A percentile compares a stretch with the other conserved stretches of the same genome.
Evolutionary conservation across 1,284 basidiomycete species (phyloP).

Genomic region (Tylopilus microsporus): DNA sequence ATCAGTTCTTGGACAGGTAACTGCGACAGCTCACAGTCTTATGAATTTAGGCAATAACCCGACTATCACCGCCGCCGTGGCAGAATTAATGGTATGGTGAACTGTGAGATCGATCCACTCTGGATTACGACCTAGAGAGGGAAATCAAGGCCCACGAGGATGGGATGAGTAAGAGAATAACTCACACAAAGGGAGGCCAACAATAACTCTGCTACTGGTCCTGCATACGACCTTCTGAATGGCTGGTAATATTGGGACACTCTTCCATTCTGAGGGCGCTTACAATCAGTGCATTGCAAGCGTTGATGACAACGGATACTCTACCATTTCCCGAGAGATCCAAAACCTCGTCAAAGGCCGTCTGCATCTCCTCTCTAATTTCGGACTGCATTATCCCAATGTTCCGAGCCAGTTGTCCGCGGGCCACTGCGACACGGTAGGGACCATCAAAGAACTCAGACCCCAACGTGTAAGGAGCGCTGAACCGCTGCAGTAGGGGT

Average conservation of each 20-base stretch:
- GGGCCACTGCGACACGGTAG: neutral
- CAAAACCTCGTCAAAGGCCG: neutral
- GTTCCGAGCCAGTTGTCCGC: neutral
- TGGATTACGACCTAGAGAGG: slow-evolving; percentile 1
- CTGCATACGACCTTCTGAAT: slow-evolving; percentile 29
- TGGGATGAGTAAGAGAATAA: neutral
- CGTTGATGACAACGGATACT: neutral
- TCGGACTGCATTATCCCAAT: neutral
- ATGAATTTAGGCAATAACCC: neutral
- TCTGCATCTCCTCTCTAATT: neutral
- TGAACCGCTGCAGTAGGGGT: neutral
- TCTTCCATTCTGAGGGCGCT: neutral
- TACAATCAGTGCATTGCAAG: neutral
- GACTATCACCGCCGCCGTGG: neutral
- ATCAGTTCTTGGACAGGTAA: neutral
- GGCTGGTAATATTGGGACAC: neutral
- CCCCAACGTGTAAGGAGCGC: neutral
- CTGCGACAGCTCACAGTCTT: neutral
- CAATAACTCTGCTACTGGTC: slow-evolving; percentile 35
- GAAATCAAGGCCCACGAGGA: neutral
- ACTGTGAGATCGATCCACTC: slow-evolving; percentile 37
- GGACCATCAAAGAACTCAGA: neutral
- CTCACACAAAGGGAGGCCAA: slow-evolving; percentile 38
- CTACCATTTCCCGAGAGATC: neutral
- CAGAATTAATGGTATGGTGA: neutral